Evolutionary conservation across 1,284 basidiomycete genomes (phyloP), one percentile per base, ranked within the genome.

Genomic region (Ustilago loliicola): DNA sequence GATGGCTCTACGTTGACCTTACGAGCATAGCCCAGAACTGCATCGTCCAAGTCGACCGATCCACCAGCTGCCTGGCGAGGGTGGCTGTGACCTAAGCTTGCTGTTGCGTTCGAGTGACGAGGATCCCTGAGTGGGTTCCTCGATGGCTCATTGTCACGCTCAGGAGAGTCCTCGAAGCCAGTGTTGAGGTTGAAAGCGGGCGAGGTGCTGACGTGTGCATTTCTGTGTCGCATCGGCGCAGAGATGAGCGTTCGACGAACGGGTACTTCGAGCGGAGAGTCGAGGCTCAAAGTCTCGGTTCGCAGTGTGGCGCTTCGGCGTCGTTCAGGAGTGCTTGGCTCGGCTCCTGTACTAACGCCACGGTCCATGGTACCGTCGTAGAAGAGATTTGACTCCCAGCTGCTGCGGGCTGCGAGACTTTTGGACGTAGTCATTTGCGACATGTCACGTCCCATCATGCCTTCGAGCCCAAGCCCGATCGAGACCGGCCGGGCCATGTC

Each of bases 161-260:
- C 62, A 13, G 67, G 53, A 40, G 72, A 62, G 62, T 40, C 65
- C 15, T 80, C 79, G 53, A 82, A 81, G 15, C 70, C 71, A 29
- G 60, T 55, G n/a, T 60, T 54, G 42, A 82, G 71, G 47, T 75
- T 62, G 71, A 83, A 83, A 7, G 77, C 72, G 11, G 82, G 82
- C 42, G 75, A 79, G 2, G 73, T 75, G 64, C 78, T 83, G 66
- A 77, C 76, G 62, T 83, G 82, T 10, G 66, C 62, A 45, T 77
- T 83, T 17, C 81, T 59, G 61, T 83, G 82, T 45, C 81, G 70
- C 76, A 83, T 80, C 8, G 78, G 78, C 8, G 60, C 71, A 36
- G 56, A 61, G 1, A 40, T 21, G n/a, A 72, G 55, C 1, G 61
- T 65, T 19, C 80, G 70, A 23, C 79, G 74, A 17, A 72, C 68